Base-by-base conservation (phyloP, 805 yeast species). In the Yarrowia deformans region DNA sequence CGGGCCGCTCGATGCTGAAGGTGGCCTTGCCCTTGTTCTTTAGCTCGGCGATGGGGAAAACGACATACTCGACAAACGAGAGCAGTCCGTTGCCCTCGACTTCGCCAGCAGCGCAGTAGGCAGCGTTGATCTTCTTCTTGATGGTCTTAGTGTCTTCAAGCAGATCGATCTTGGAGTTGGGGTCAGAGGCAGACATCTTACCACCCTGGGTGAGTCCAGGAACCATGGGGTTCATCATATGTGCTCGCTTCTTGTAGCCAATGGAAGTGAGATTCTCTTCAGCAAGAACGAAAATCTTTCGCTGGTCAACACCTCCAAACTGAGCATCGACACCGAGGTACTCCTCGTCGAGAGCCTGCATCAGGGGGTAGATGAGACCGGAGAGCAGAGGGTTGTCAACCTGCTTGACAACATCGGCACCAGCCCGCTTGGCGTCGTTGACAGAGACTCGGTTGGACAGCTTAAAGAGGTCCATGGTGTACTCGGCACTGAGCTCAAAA, bases 371-470 rank as follows among this genome's bases (percentile, higher is more conserved):
- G 74, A 95, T 92, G 78, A 95, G 86, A 9, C 99, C 99, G 49
- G 94, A 87, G 70, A 95, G 85, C 73, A 93, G 85, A 48, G 99
- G 99, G 80, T 93, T 93, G 45, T 91, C 88, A 58, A 93, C 98
- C 82, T 95, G 99, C 79, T 95, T 95, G 72, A 95, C 99, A 69
- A 95, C 99, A 80, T 95, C 99, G 12, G 99, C 98, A 79, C 99
- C 99, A 1, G 99, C 99, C 79, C 99, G 88, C 82, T 91, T 91
- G 70, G 98, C 97, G 78, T 93, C 98, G 78, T 94, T 93, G 81
- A 91, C 97, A 32, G 97, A 88, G 37, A 92, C 97, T 56, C 82
- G 78, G 79, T 94, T 95, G 58, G 96, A 85, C 76, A 95, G 79
- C 79, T 87, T 88, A 86, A 93, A 95, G 50, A 95, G 80, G 76